Evolutionary conservation across 139 green algal species (phyloP).

Genomic region (Chlorella vulgaris): DNA sequence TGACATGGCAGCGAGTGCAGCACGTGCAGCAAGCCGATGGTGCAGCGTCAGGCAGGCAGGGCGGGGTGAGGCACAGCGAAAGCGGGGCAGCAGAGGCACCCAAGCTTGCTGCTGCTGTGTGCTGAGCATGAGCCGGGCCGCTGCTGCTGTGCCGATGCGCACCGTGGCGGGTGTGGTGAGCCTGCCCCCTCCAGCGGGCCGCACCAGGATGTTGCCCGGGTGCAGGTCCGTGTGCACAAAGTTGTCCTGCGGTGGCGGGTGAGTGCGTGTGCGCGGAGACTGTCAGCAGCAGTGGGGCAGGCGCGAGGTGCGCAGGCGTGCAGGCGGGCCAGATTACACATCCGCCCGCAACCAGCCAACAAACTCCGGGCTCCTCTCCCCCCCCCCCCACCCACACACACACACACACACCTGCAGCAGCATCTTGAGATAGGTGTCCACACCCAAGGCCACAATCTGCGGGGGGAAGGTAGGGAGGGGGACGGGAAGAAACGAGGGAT

Average conservation of each 20-base stretch:
- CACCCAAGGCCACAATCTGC: slow-evolving; percentile 75
- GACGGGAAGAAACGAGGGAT: not conserved
- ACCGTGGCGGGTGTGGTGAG: not conserved
- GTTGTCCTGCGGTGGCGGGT: not conserved
- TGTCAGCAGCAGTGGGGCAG: too few relatives aligned
- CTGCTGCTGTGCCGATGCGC: not conserved
- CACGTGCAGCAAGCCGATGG: too few relatives aligned
- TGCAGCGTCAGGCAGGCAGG: too few relatives aligned
- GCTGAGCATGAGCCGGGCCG: too few relatives aligned
- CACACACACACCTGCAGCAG: slow-evolving; percentile 88
- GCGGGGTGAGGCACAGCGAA: too few relatives aligned
- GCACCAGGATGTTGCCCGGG: slow-evolving; percentile 92
- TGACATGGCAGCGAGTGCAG: too few relatives aligned
- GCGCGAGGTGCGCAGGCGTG: too few relatives aligned
- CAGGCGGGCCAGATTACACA: too few relatives aligned
- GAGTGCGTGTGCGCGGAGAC: too few relatives aligned
- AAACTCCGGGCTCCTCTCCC: not conserved
- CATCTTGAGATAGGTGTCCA: slow-evolving; percentile 92
- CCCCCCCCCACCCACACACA: slow-evolving; percentile 79
- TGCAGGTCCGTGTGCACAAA: slow-evolving; percentile 53
- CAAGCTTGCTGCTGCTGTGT: too few relatives aligned
- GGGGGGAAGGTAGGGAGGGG: not conserved
- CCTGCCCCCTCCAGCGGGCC: not conserved
- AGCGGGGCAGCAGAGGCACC: too few relatives aligned
- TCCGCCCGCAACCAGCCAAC: too few relatives aligned